These are phyloP conservation scores for Suillus subluteus DNA, from an alignment of 768 basidiomycete species.

Conservation along the genomic window DNA sequence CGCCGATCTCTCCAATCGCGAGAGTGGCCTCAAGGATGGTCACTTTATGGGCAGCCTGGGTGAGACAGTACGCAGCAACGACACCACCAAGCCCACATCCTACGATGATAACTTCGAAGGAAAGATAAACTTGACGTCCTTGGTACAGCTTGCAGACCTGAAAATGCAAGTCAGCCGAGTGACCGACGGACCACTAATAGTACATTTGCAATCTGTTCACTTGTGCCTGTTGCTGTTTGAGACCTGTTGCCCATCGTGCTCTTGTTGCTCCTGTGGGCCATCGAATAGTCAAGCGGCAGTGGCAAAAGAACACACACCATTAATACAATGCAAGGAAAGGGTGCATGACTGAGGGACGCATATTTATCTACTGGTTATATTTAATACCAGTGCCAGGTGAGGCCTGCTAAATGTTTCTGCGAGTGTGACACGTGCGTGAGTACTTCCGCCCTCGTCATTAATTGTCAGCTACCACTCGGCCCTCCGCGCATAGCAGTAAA, in stretches of 20 bases:
- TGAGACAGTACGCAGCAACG: constrained; percentile 47
- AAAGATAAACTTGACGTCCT: constrained; percentile 21
- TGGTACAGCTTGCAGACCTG: background rate
- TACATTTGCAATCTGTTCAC: background rate
- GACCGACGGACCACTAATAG: background rate
- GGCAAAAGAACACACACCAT: background rate
- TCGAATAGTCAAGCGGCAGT: background rate
- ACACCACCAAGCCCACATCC: constrained; percentile 55
- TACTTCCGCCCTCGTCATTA: background rate
- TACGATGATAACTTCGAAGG: constrained; percentile 46
- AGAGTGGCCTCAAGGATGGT: constrained; percentile 32
- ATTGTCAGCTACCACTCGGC: background rate
- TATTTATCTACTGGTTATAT: background rate
- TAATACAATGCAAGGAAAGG: background rate
- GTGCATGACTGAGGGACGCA: background rate
- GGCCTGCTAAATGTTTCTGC: constrained; percentile 17
- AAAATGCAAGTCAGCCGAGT: background rate
- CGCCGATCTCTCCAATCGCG: constrained; percentile 48
- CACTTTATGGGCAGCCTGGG: constrained; percentile 46
- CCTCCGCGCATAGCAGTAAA: background rate
- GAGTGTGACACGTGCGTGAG: constrained; percentile 19
- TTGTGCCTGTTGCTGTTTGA: background rate
- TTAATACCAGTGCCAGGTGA: constrained; percentile 14
- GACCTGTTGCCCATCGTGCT: background rate
- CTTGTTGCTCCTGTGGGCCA: constrained; percentile 5